Percentiles rank a stretch among this genome's conserved stretches.
Evolutionary conservation across 805 yeast genomes (phyloP).

Genomic region (Kodamaea laetipori): DNA sequence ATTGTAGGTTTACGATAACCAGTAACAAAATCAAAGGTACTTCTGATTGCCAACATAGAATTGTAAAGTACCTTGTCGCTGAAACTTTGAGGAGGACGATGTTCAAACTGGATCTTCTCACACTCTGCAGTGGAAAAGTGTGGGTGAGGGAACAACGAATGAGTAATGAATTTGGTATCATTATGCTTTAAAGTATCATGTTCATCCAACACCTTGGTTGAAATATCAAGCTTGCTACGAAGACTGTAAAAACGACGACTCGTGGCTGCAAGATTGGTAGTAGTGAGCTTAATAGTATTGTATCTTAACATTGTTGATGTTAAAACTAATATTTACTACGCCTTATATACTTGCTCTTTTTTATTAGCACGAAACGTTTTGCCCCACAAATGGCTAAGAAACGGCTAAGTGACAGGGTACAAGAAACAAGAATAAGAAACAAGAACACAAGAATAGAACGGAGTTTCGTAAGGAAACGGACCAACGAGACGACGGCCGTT

Average conservation of each 20-base stretch:
- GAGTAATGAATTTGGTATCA: slow-evolving; percentile 40
- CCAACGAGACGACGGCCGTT: too few relatives aligned
- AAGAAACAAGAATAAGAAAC: too few relatives aligned
- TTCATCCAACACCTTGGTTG: slow-evolving; percentile 28
- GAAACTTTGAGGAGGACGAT: slow-evolving; percentile 48
- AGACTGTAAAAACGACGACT: slow-evolving; percentile 1
- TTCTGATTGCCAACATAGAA: slow-evolving; percentile 48
- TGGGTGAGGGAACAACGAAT: slow-evolving; percentile 43
- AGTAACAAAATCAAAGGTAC: slow-evolving; percentile 60
- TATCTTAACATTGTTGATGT: background rate
- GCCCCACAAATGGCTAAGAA: too few relatives aligned
- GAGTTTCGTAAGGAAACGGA: too few relatives aligned
- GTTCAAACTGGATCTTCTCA: slow-evolving; percentile 47
- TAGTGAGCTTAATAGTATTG: slow-evolving; percentile 1
- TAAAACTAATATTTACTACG: too few relatives aligned
- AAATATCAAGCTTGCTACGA: slow-evolving; percentile 21
- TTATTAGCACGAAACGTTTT: too few relatives aligned
- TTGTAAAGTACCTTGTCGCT: slow-evolving; percentile 56
- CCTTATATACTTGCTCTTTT: too few relatives aligned
- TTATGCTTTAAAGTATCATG: slow-evolving; percentile 26
- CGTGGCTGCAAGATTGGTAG: background rate
- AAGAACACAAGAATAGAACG: too few relatives aligned
- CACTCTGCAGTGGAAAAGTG: slow-evolving; percentile 32
- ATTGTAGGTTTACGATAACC: slow-evolving; percentile 62
- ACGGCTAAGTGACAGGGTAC: too few relatives aligned